Percentiles rank a stretch among this genome's conserved stretches.
phyloP scores from a whole-genome alignment of 768 basidiomycete species.

The Leccinum barrowsii region DNA sequence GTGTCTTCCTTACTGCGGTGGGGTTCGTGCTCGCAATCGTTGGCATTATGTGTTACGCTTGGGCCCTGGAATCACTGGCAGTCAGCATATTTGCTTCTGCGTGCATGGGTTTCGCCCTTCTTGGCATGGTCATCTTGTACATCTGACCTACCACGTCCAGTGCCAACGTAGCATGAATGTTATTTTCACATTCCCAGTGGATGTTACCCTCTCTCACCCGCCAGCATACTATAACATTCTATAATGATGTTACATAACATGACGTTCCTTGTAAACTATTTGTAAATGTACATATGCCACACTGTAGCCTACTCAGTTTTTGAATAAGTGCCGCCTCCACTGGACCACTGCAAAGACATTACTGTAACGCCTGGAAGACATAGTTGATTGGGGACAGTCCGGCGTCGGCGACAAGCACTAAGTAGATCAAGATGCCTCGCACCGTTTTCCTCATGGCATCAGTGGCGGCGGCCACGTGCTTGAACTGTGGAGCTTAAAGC shows the following conservation, averaged over 20 bases:
- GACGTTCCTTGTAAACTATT: not conserved
- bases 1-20: constrained; percentile 41
- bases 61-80: constrained; percentile 43
- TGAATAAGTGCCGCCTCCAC: not conserved
- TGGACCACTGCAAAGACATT: too few relatives aligned
- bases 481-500: too few relatives aligned
- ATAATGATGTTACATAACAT: not conserved
- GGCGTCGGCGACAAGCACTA: not conserved
- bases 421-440: too few relatives aligned
- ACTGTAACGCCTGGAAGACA: not conserved
- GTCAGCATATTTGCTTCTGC: constrained; percentile 44
- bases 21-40: constrained; percentile 52
- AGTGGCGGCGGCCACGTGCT: too few relatives aligned
- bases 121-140: constrained; percentile 14
- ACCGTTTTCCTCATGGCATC: too few relatives aligned
- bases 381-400: not conserved
- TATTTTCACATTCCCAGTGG: not conserved
- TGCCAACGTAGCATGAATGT: not conserved
- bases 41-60: constrained; percentile 50
- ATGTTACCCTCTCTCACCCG: not conserved
- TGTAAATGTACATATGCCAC: not conserved
- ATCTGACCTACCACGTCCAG: not conserved
- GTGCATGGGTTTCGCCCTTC: constrained; percentile 37
- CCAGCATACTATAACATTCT: not conserved
- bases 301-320: not conserved